A percentile compares a stretch with the other conserved stretches of the same genome.
Conservation (phyloP, 345 rosid species). For the Durio zibethinus region DNA sequence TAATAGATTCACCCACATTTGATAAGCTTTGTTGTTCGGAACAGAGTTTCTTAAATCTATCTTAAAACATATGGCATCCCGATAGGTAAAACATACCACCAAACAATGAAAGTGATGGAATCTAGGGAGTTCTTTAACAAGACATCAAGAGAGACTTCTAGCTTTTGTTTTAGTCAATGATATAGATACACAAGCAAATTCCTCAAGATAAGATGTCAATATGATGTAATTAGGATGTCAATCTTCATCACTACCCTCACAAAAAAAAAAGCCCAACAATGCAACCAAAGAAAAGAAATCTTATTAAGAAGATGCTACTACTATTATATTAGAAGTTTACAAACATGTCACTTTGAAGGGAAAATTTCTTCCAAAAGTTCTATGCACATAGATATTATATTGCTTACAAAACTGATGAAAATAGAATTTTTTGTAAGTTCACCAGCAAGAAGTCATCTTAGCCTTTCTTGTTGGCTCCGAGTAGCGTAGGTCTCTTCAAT, state of each 20-base stretch:
- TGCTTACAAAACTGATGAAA: background rate
- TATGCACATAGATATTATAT: background rate
- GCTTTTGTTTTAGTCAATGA: background rate
- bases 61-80: background rate
- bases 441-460: constrained; percentile 33
- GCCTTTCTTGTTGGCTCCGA: constrained; percentile 40
- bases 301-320: background rate
- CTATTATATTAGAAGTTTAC: background rate
- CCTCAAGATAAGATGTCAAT: background rate
- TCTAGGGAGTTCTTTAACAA: background rate
- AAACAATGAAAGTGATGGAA: background rate
- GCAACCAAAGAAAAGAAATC: background rate
- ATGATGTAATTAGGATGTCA: background rate
- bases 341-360: background rate
- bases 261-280: background rate
- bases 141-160: background rate
- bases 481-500: constrained; percentile 61
- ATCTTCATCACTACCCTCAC: background rate
- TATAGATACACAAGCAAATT: background rate
- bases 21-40: background rate
- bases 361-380: background rate
- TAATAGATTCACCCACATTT: background rate
- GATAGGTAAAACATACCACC: background rate
- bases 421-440: constrained; percentile 1
- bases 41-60: background rate